Conservation (phyloP, 305 asterid genomes). For the Stenogyne calaminthoides region DNA sequence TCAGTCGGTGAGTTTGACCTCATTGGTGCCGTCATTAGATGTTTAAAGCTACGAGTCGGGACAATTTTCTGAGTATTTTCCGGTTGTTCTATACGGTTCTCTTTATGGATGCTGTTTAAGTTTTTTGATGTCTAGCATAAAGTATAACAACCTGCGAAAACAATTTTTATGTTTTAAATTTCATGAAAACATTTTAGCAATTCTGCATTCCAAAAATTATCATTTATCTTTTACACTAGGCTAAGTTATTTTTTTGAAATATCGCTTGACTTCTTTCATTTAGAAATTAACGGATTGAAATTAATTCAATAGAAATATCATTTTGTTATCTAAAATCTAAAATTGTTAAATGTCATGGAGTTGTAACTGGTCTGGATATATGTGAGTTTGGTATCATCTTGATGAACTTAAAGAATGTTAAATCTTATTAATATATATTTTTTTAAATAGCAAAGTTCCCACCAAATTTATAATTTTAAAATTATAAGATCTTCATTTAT, state of each 20-base stretch:
- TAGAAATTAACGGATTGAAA: neutral
- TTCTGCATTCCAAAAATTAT: neutral
- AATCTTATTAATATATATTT: too few species aligned
- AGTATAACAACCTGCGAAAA: neutral
- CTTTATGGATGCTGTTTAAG: slow-evolving; percentile 24
- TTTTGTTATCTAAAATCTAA: neutral
- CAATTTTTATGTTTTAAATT: neutral
- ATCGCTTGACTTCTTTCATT: neutral
- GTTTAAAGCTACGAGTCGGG: slow-evolving; percentile 18
- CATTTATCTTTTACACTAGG: neutral
- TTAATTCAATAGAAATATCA: neutral
- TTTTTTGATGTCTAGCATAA: neutral
- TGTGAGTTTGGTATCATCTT: neutral
- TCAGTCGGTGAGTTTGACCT: slow-evolving; percentile 26
- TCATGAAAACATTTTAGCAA: neutral
- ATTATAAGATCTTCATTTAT: neutral
- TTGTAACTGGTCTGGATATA: neutral
- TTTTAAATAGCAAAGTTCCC: neutral
- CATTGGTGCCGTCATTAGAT: slow-evolving; percentile 29
- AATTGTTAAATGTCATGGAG: neutral
- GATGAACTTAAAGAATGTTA: neutral
- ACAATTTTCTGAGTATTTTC: slow-evolving; percentile 19
- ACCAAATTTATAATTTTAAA: neutral
- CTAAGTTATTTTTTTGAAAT: neutral
- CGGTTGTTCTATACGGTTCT: slow-evolving; percentile 25